Evolutionary conservation across 768 basidiomycete genomes (phyloP), one percentile per base, ranked within the genome.

Genomic region (Leucocoprinus birnbaumii): DNA sequence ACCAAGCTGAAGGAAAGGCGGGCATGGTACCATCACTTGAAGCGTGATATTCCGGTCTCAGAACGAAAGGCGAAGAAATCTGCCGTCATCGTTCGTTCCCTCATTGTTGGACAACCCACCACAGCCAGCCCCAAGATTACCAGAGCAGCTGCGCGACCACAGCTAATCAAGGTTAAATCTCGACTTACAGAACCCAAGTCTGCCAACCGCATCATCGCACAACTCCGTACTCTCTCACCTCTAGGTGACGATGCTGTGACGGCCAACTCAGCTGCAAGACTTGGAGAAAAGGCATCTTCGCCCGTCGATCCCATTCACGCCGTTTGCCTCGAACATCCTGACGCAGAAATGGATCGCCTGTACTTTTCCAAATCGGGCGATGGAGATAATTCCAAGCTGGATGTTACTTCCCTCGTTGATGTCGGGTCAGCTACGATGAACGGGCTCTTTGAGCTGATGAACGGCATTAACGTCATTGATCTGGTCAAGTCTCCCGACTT

Each of bases 131-230:
- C 76, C 22, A 66, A 68, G 53, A 73, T 78, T 53, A 69, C 76
- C 9, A 70, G 72, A 48, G 59, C 71, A 3, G 58, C 73, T 10
- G 78, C 81, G 31, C 78, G 73, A 56, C 74, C 80, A 10, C 80
- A 84, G 57, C 56, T 91, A 21, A 77, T 71, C 60, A 85, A 83
- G 61, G 75, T 89, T 62, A 91, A 89, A 66, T 71, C 83, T 1
- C 79, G 85, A 65, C 81, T 93, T 24, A 71, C 82, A 58, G 65
- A 85, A 42, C 82, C 86, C 18, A 85, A 86, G 66, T 72, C 78
- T 13, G 90, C 89, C 19, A 82, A 82, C 65, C 83, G 79, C 62
- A 73, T 93, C 56, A 89, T 92, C 58, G 73, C 79, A n/a, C 83
- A 91, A 46, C 76, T 93, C 13, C 83, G 80, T 38, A 61, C 71